These are phyloP conservation scores for Bryoerythrophyllum caledonicum DNA, from an alignment of 225 moss, liverwort and hornwort species.

Conservation along the genomic window DNA sequence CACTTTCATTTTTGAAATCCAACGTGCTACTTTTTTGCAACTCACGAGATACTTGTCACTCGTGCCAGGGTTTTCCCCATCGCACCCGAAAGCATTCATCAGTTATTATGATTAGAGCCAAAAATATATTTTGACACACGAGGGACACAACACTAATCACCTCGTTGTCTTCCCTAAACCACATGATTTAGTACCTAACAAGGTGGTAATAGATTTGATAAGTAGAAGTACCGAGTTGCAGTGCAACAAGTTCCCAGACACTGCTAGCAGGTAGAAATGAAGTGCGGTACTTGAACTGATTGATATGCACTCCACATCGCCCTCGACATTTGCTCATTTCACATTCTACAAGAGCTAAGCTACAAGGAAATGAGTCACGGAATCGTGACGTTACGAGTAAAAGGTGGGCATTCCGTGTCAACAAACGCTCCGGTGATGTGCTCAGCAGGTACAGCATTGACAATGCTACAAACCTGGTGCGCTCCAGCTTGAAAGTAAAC, in stretches of 20 bases:
- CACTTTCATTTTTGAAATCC: too few species aligned
- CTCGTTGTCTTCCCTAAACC: neutral
- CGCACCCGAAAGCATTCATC: too few species aligned
- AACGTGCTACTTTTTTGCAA: too few species aligned
- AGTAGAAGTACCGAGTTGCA: neutral
- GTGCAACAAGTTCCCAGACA: conserved; percentile 3
- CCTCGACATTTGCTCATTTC: neutral
- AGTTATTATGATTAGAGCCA: too few species aligned
- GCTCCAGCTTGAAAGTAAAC: too few species aligned
- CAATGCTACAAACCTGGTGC: too few species aligned
- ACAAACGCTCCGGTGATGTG: neutral
- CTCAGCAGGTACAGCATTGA: neutral
- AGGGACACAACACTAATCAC: neutral
- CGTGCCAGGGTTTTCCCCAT: too few species aligned
- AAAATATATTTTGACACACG: neutral
- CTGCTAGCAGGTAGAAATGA: neutral
- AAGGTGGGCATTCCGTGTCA: neutral
- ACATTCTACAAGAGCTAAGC: neutral
- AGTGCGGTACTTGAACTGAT: neutral
- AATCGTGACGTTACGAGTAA: neutral
- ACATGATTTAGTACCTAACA: neutral
- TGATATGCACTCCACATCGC: neutral
- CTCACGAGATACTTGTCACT: too few species aligned
- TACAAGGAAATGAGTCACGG: neutral
- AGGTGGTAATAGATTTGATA: neutral